A percentile compares a stretch with the other conserved stretches of the same genome.
Conservation (phyloP, 2,329 filamentous ascomycete genomes). For the Verticillium nubilum region DNA sequence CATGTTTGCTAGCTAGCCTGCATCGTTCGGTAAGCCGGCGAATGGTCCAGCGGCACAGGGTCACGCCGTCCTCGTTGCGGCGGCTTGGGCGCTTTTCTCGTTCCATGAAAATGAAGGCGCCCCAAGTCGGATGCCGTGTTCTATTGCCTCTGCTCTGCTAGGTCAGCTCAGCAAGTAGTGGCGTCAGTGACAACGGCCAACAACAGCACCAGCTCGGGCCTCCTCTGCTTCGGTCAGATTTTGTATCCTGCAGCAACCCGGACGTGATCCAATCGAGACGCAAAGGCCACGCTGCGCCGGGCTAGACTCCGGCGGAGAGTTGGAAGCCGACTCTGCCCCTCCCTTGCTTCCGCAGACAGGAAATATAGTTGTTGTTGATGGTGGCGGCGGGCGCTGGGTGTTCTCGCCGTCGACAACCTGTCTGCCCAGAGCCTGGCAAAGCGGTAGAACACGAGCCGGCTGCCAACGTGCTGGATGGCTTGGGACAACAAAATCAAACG, state of each 20-base stretch:
- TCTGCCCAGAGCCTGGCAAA: too few species aligned
- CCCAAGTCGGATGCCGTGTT: neutral
- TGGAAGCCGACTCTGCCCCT: neutral
- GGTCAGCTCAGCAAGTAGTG: neutral
- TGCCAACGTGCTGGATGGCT: neutral
- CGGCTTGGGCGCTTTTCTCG: neutral
- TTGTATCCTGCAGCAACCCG: neutral
- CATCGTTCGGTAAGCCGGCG: slow-evolving; percentile 1
- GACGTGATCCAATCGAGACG: neutral
- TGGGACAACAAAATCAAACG: neutral
- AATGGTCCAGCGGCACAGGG: neutral
- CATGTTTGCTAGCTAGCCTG: slow-evolving; percentile 2
- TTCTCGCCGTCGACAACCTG: too few species aligned
- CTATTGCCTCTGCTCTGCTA: neutral
- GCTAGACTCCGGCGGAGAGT: neutral
- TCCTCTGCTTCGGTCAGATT: neutral
- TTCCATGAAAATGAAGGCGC: neutral
- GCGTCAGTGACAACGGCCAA: neutral
- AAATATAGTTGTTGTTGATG: too few species aligned
- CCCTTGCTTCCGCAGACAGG: neutral
- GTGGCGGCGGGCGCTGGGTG: too few species aligned
- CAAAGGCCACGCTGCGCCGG: neutral
- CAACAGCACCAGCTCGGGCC: neutral
- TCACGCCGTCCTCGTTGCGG: neutral
- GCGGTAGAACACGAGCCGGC: too few species aligned